phyloP scores from a whole-genome alignment of 345 rosid genomes.

The Pistacia atlantica region DNA sequence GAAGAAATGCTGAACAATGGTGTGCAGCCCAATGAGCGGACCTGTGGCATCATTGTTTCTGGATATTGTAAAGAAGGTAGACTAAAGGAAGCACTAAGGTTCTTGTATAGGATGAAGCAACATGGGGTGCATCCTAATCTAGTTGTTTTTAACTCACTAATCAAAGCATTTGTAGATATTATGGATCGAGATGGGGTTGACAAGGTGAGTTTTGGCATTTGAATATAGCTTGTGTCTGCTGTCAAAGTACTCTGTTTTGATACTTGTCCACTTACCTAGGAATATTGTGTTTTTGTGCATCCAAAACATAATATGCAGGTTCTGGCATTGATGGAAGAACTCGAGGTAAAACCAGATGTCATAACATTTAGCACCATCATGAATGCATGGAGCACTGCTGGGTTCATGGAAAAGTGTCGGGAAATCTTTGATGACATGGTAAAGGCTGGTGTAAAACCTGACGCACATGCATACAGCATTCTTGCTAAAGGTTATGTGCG shows the following conservation, averaged over 20 bases:
- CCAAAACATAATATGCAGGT: conserved; percentile 41
- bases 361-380: conserved; percentile 67
- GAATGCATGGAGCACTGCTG: conserved; percentile 79
- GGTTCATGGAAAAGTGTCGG: conserved; percentile 62
- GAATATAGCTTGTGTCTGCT: not conserved
- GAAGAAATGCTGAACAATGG: conserved; percentile 44
- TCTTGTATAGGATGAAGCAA: conserved; percentile 51
- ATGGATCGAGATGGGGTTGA: conserved; percentile 67
- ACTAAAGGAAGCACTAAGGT: conserved; percentile 57
- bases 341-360: conserved; percentile 58
- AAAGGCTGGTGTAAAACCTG: conserved; percentile 58
- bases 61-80: conserved; percentile 63
- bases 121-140: conserved; percentile 51
- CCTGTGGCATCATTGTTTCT: conserved; percentile 56
- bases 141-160: conserved; percentile 56
- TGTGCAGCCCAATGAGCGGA: conserved; percentile 55
- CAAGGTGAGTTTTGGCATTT: conserved; percentile 41
- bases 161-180: conserved; percentile 58
- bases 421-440: conserved; percentile 63
- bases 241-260: not conserved
- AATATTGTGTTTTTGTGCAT: not conserved
- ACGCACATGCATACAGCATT: conserved; percentile 58
- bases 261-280: not conserved
- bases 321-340: conserved; percentile 57
- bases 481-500: conserved; percentile 67